Conservation (phyloP, 2,329 filamentous ascomycete species). For the Zymoseptoria pseudotritici region DNA sequence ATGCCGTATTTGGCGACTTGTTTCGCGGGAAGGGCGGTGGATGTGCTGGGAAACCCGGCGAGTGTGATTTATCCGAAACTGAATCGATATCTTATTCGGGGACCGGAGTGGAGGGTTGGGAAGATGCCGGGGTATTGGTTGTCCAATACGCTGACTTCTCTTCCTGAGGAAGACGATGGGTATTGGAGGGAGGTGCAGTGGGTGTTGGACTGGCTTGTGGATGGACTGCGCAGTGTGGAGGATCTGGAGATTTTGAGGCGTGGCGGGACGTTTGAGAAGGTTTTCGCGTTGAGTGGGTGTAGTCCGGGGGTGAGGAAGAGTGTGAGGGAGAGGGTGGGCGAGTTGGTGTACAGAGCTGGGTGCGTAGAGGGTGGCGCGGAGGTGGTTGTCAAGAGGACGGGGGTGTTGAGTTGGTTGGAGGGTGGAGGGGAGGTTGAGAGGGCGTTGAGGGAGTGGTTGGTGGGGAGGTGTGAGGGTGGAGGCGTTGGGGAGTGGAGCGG, state of each 20-base stretch:
- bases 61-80: conserved; percentile 80
- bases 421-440: conserved; percentile 45
- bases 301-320: conserved; percentile 53
- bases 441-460: conserved; percentile 51
- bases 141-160: conserved; percentile 65
- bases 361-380: conserved; percentile 65
- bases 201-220: conserved; percentile 64
- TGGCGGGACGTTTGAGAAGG: conserved; percentile 64
- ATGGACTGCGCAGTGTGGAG: conserved; percentile 51
- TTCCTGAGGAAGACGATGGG: conserved; percentile 64
- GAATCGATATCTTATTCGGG: conserved; percentile 73
- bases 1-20: conserved; percentile 68
- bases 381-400: conserved; percentile 71
- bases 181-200: conserved; percentile 67
- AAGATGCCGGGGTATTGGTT: conserved; percentile 54
- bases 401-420: conserved; percentile 67
- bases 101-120: conserved; percentile 62
- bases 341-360: conserved; percentile 58
- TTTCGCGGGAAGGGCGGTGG: conserved; percentile 64
- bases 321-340: conserved; percentile 56
- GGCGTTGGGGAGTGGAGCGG: conserved; percentile 54
- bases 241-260: conserved; percentile 56
- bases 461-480: conserved; percentile 59
- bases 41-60: conserved; percentile 65
- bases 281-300: conserved; percentile 57